Evolutionary conservation across 345 rosid genomes (phyloP).

Genomic region (Limnanthes douglasii): DNA sequence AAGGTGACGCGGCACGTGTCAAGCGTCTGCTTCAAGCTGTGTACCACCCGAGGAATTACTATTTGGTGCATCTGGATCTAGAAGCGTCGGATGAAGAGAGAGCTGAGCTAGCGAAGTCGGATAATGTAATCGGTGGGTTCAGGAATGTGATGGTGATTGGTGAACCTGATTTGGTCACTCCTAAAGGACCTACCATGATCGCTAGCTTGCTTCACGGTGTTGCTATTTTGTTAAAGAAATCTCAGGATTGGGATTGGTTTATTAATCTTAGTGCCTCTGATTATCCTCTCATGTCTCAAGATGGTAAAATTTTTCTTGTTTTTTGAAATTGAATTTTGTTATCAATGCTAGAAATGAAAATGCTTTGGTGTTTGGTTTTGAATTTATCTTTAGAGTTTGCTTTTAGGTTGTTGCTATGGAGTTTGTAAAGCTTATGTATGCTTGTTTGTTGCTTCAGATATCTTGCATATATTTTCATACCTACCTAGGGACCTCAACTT

Average conservation of each 20-base stretch:
- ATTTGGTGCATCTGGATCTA: conserved; percentile 65
- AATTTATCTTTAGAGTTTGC: not conserved
- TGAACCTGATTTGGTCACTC: conserved; percentile 62
- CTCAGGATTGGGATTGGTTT: conserved; percentile 92
- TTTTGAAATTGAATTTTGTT: not conserved
- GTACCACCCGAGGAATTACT: conserved; percentile 74
- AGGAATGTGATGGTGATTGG: conserved; percentile 82
- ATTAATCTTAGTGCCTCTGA: conserved; percentile 69
- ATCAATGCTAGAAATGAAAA: not conserved
- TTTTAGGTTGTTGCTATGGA: not conserved
- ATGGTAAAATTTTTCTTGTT: conserved; percentile 27
- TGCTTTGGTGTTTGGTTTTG: not conserved
- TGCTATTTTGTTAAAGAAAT: conserved; percentile 56
- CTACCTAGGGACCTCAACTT: conserved; percentile 88
- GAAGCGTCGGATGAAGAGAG: conserved; percentile 77
- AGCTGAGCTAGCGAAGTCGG: conserved; percentile 66
- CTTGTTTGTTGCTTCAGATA: conserved; percentile 41
- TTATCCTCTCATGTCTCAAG: conserved; percentile 87
- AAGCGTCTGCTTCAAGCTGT: conserved; percentile 52
- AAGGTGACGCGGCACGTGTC: conserved; percentile 46
- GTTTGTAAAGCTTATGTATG: conserved; percentile 7
- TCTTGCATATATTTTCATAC: conserved; percentile 76
- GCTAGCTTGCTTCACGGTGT: conserved; percentile 65
- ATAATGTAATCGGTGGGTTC: conserved; percentile 29
- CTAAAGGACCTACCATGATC: conserved; percentile 72